A percentile compares a stretch with the other conserved stretches of the same genome.
Evolutionary conservation across 345 rosid genomes (phyloP).

Genomic region (Euclidium syriacum): DNA sequence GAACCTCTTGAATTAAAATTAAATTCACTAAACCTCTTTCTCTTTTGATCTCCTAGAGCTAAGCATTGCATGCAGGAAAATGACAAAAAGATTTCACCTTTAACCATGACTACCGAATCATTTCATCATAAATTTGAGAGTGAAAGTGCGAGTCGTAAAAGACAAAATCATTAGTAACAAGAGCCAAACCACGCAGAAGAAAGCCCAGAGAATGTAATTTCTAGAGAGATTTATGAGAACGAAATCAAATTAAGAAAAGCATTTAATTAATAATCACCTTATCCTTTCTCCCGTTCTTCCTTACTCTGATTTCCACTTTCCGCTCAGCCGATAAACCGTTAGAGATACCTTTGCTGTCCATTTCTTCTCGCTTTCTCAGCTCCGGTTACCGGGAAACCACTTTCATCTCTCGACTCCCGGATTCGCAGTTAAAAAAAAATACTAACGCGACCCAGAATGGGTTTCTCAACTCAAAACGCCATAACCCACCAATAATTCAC

Average conservation of each 20-base stretch:
- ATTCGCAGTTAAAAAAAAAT: not conserved
- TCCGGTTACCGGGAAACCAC: not conserved
- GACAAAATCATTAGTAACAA: not conserved
- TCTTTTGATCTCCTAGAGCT: not conserved
- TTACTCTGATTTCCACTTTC: slow-evolving; percentile 52
- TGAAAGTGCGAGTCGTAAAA: not conserved
- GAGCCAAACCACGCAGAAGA: slow-evolving; percentile 23
- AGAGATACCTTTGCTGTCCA: slow-evolving; percentile 28
- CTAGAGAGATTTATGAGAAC: not conserved
- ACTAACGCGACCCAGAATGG: slow-evolving; percentile 4
- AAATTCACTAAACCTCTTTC: not conserved
- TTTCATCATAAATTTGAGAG: not conserved
- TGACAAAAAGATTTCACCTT: not conserved
- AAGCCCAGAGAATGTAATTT: not conserved
- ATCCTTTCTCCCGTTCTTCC: slow-evolving; percentile 59
- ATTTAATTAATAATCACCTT: slow-evolving; percentile 43
- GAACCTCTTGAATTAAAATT: not conserved
- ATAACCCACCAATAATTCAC: slow-evolving; percentile 9
- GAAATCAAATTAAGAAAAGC: not conserved
- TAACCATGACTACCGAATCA: not conserved
- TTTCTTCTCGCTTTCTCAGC: slow-evolving; percentile 9
- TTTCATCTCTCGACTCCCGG: not conserved
- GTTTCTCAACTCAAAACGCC: not conserved
- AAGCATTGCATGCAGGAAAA: slow-evolving; percentile 21
- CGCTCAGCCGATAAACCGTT: slow-evolving; percentile 53